phyloP scores from a whole-genome alignment of 495 filamentous ascomycete species.

The Aspergillus sclerotioniger region DNA sequence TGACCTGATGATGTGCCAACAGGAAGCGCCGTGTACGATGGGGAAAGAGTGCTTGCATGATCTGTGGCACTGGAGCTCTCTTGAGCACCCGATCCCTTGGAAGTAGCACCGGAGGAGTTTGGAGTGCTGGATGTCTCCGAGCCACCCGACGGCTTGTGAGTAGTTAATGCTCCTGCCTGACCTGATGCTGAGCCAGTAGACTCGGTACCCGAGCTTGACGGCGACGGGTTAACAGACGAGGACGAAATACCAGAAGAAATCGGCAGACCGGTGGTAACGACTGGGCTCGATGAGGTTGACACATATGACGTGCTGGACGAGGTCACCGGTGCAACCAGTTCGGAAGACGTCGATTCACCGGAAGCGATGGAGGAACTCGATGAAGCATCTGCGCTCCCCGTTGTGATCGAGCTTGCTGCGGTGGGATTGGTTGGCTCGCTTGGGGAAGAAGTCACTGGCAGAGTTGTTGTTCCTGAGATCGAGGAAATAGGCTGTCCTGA shows the following conservation, averaged over 20 bases:
- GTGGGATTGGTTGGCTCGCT: slow-evolving; percentile 5
- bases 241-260: background rate
- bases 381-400: background rate
- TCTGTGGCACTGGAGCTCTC: slow-evolving; percentile 3
- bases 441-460: background rate
- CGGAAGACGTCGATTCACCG: slow-evolving; percentile 1
- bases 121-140: too few relatives aligned
- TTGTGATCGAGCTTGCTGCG: background rate
- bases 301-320: too few relatives aligned
- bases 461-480: background rate
- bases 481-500: background rate
- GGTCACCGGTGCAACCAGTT: too few relatives aligned
- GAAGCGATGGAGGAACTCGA: background rate
- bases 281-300: too few relatives aligned
- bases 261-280: background rate
- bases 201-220: slow-evolving; percentile 5
- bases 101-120: too few relatives aligned
- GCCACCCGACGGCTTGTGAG: too few relatives aligned
- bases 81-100: too few relatives aligned
- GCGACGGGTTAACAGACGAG: background rate
- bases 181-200: background rate
- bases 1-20: background rate
- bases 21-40: background rate
- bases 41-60: background rate
- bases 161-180: too few relatives aligned